These are phyloP conservation scores for Cercospora berteroae DNA, from an alignment of 2,329 filamentous ascomycete genomes.

Conservation along the genomic window DNA sequence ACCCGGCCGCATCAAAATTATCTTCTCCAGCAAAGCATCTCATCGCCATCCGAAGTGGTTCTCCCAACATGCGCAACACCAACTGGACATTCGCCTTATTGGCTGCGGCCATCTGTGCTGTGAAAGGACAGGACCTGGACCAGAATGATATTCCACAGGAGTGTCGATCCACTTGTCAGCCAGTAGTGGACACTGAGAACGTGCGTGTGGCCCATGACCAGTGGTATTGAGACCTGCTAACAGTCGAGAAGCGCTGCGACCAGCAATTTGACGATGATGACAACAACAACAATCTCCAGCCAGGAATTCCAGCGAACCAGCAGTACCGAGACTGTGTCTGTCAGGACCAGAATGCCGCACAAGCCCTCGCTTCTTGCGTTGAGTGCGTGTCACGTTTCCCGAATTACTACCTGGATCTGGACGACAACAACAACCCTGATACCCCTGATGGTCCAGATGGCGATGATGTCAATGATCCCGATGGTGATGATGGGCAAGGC, in stretches of 20 bases:
- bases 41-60: background rate
- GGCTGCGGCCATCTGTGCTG: slow-evolving; percentile 17
- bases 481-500: background rate
- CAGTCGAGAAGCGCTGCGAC: slow-evolving; percentile 12
- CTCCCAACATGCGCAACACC: slow-evolving; percentile 15
- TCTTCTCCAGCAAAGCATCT: background rate
- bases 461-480: background rate
- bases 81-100: slow-evolving; percentile 13
- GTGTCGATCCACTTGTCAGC: slow-evolving; percentile 14
- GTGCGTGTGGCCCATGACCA: background rate
- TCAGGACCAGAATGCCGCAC: slow-evolving; percentile 8
- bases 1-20: background rate
- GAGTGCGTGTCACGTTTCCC: slow-evolving; percentile 15
- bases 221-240: background rate
- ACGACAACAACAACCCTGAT: slow-evolving; percentile 8
- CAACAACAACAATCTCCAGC: slow-evolving; percentile 6
- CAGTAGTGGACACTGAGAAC: slow-evolving; percentile 13
- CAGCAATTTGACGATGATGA: slow-evolving; percentile 15
- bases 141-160: slow-evolving; percentile 16
- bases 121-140: slow-evolving; percentile 15
- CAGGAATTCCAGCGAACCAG: slow-evolving; percentile 1
- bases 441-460: background rate
- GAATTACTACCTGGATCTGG: slow-evolving; percentile 11
- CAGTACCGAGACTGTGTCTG: slow-evolving; percentile 18
- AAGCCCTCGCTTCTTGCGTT: slow-evolving; percentile 14